phyloP scores from a whole-genome alignment of 805 yeast genomes.

The Saccharomycopsis amapae region DNA sequence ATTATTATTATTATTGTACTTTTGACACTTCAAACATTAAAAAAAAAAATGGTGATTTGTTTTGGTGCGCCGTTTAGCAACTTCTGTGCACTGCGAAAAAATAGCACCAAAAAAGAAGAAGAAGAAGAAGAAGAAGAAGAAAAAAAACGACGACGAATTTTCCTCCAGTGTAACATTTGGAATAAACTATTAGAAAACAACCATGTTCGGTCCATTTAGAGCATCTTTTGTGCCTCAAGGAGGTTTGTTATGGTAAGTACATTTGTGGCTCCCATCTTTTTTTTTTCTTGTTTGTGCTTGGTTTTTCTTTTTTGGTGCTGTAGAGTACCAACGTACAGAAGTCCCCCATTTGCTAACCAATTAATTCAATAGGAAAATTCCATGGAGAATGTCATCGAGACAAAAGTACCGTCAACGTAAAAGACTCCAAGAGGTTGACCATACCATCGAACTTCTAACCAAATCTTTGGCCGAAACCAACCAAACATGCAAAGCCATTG shows the following conservation, averaged over 20 bases:
- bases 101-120: no score
- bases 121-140: no score
- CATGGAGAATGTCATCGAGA: constrained; percentile 69
- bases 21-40: no score
- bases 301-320: no score
- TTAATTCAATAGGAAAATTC: constrained; percentile 45
- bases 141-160: no score
- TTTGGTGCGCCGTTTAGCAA: no score
- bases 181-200: neutral
- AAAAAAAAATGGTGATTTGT: no score
- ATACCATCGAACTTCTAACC: constrained; percentile 60
- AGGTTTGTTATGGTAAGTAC: constrained; percentile 63
- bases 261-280: neutral
- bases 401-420: constrained; percentile 83
- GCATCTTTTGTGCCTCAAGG: constrained; percentile 50
- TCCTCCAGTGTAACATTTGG: neutral
- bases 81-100: no score
- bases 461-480: constrained; percentile 37
- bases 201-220: constrained; percentile 70
- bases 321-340: no score
- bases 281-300: no score
- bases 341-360: neutral
- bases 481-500: constrained; percentile 30
- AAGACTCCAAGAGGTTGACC: constrained; percentile 77
- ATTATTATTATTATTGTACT: no score